Evolutionary conservation across 345 rosid species (phyloP), one percentile per base, ranked within the genome.

Genomic region (Kernera saxatilis): DNA sequence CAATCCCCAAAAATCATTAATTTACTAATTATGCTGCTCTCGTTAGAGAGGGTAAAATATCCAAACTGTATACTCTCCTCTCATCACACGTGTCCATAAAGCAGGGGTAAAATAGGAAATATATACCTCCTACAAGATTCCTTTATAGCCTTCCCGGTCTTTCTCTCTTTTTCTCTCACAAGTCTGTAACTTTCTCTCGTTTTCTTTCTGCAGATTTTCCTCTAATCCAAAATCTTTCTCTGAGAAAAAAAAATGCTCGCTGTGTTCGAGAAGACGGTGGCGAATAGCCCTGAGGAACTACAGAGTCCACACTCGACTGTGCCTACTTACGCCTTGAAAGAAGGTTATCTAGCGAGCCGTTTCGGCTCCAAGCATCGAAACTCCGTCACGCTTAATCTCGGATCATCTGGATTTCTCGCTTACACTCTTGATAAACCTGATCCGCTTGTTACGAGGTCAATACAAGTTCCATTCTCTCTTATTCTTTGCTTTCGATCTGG

Each of bases 211-310:
- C 8, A 21, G 12, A 2, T 29, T 32, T 17, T 58, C 8, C 52
- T 9, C 27, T 17, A 15, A 8, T 8, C 19, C 18, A 27, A 19
- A 64, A 65, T 49, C 33, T 18, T 27, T n/a, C 19, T 35, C 32
- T 8, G 56, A 58, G 7, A 59, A 72, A 75, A 15, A 17, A 27
- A 44, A 80, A 94, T 91, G 99, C 37, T 94, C 22, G 99, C 97
- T 7, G 88, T 94, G 51, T 88, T 94, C 56, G 93, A 91, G 59
- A 91, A 86, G 55, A 80, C 95, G 59, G 97, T 89, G 77, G 98
- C 91, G n/a, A 89, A 87, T 71, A 74, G 90, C 81, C 99, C 98
- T 0, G 96, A 84, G 14, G 98, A 80, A 5, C 81, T 94, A 44
- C 88, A 77, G 75, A 91, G 84, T 61, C 96, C 93, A 0, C 79